These are phyloP conservation scores for Calycina marina DNA, from an alignment of 2,329 filamentous ascomycete species.

Conservation along the genomic window DNA sequence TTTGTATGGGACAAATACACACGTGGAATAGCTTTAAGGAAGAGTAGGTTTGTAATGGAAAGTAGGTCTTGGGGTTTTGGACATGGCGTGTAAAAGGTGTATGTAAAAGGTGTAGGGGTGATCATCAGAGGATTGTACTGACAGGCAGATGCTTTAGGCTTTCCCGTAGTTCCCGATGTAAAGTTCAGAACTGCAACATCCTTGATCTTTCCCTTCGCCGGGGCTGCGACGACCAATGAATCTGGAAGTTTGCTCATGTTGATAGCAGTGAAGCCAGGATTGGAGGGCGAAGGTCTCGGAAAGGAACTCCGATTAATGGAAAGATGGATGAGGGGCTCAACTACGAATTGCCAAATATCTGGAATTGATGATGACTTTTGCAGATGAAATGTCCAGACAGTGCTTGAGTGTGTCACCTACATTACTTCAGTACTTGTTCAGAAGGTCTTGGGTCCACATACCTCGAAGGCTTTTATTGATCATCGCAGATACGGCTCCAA, in stretches of 20 bases:
- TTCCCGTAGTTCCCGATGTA: slow-evolving; percentile 33
- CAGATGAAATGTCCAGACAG: slow-evolving; percentile 28
- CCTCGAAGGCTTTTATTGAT: slow-evolving; percentile 32
- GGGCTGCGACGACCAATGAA: slow-evolving; percentile 7
- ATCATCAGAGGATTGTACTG: slow-evolving; percentile 25
- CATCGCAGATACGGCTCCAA: slow-evolving; percentile 30
- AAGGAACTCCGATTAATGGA: slow-evolving; percentile 27
- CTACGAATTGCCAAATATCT: slow-evolving; percentile 25
- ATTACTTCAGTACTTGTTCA: neutral
- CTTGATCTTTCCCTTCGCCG: slow-evolving; percentile 22
- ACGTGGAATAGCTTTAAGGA: slow-evolving; percentile 33
- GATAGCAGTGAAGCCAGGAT: slow-evolving; percentile 5
- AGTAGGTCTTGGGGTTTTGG: slow-evolving; percentile 27
- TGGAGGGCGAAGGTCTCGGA: slow-evolving; percentile 3
- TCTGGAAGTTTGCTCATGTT: slow-evolving; percentile 7
- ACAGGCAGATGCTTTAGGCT: slow-evolving; percentile 30
- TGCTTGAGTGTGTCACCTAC: slow-evolving; percentile 29
- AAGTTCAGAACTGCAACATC: slow-evolving; percentile 29
- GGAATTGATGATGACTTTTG: slow-evolving; percentile 29
- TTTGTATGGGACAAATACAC: too few species aligned
- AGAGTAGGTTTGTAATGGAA: slow-evolving; percentile 30
- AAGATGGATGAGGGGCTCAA: slow-evolving; percentile 21
- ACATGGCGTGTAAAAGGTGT: slow-evolving; percentile 23
- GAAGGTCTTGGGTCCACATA: slow-evolving; percentile 14
- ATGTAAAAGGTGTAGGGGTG: slow-evolving; percentile 26